Evolutionary conservation across 495 filamentous ascomycete species (phyloP), one percentile per base, ranked within the genome.

Genomic region (Copromyces sp.): DNA sequence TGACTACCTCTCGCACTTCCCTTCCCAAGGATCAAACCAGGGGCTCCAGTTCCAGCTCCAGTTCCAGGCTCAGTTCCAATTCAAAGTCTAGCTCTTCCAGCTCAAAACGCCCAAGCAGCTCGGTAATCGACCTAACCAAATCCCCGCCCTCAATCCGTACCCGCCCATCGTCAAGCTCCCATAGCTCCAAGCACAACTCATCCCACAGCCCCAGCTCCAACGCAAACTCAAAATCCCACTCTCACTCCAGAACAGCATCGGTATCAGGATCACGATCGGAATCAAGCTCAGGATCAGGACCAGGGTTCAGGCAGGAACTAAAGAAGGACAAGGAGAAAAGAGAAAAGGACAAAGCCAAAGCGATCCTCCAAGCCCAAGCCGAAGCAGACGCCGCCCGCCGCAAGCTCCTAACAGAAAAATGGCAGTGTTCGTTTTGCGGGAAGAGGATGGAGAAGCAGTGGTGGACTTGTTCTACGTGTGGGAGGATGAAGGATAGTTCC

Each of bases 381-480:
- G 77, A 82, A 20, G 39, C 74, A 61, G 11, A 73, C 76, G 24
- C 70, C 40, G 20, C 77, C 73, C 29, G 59, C 72, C 11, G 71
- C 38, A 59, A 29, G 73, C 42, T 69, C 68, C 3, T 29, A 41
- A 76, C 17, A 40, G 70, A 71, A 16, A 86, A 90, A 20, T 97
- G 94, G 94, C 79, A 87, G 16, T 97, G 94, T 69, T 81, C 83
- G 47, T 82, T 80, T 32, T 94, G 92, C 73, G 87, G 87, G 3
- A 86, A 84, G 4, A 85, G 86, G 47, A 91, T 92, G 85, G 89
- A 93, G 71, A 83, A 82, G 32, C 86, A 90, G 73, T 94, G 91
- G 91, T 93, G 90, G 91, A 91, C 90, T n/a, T 94, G 92, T 72
- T 87, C 88, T 3, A 77, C 78, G 12, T 94, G 91, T 77, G 90